Percentiles rank a stretch among this genome's conserved stretches.
Evolutionary conservation across 192 early-diverging fungal species (phyloP).

Genomic region (Umbelopsis vinacea): DNA sequence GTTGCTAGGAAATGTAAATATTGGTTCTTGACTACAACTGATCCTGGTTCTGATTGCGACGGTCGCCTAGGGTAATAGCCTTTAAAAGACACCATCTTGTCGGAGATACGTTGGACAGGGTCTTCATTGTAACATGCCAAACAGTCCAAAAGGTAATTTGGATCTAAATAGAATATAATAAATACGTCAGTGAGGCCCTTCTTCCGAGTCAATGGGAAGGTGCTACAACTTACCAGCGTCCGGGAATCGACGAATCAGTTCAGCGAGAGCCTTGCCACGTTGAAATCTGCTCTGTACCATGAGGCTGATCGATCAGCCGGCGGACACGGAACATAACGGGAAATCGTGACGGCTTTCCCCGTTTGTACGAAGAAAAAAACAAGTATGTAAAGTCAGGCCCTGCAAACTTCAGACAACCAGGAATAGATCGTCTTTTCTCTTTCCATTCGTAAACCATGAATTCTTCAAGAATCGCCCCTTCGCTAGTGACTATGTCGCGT

Average conservation of each 20-base stretch:
- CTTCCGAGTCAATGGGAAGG: no score
- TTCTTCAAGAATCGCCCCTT: conserved; percentile 17
- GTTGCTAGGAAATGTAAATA: conserved; percentile 28
- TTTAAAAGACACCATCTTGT: conserved; percentile 36
- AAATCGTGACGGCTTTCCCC: conserved; percentile 18
- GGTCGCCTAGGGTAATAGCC: conserved; percentile 40
- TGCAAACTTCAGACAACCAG: not conserved
- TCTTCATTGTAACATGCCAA: conserved; percentile 32
- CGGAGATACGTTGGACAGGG: conserved; percentile 40
- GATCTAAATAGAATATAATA: conserved; percentile 32
- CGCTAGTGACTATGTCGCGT: not conserved
- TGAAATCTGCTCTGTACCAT: conserved; percentile 6
- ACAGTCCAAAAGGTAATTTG: conserved; percentile 41
- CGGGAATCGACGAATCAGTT: conserved; percentile 24
- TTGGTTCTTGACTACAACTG: conserved; percentile 29
- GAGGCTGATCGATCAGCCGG: conserved; percentile 13
- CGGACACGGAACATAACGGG: conserved; percentile 17
- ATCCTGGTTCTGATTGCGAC: conserved; percentile 16
- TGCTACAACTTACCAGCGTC: conserved; percentile 21
- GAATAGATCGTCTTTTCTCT: not conserved
- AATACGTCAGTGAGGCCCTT: not conserved
- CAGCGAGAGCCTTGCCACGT: conserved; percentile 6
- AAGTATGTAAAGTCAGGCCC: not conserved
- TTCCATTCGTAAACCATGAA: not conserved
- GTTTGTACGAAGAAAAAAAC: conserved; percentile 9